Evolutionary conservation across 305 asterid genomes (phyloP).

Genomic region (Solanum hybrid): DNA sequence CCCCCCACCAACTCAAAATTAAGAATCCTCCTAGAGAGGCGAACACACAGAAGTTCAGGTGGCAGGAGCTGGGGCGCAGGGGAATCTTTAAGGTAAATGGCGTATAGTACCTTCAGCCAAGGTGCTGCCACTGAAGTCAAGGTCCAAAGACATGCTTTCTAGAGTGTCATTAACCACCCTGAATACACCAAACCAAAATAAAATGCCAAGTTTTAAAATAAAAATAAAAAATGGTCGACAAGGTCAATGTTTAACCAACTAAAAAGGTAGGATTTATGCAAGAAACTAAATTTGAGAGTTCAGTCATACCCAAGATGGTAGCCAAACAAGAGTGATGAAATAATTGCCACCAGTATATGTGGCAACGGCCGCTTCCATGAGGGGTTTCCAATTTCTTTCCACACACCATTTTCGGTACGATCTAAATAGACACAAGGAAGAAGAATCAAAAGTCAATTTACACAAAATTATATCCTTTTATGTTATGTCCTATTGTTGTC

Average conservation of each 20-base stretch:
- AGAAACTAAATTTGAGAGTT: slow-evolving; percentile 13
- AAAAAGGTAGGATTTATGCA: background rate
- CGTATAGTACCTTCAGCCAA: slow-evolving; percentile 70
- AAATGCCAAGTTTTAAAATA: slow-evolving; percentile 3
- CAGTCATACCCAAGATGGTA: slow-evolving; percentile 83
- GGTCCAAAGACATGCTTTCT: slow-evolving; percentile 82
- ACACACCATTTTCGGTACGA: slow-evolving; percentile 18
- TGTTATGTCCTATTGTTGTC: background rate
- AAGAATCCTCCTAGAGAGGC: background rate
- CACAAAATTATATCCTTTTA: background rate
- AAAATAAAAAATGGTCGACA: background rate
- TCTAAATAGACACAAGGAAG: slow-evolving; percentile 22
- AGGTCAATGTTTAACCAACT: background rate
- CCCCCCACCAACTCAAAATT: background rate
- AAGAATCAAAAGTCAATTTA: background rate
- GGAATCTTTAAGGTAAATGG: slow-evolving; percentile 1
- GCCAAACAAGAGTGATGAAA: slow-evolving; percentile 75
- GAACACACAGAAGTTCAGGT: background rate
- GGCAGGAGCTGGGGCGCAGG: background rate
- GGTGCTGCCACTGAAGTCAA: slow-evolving; percentile 77
- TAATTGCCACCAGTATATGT: slow-evolving; percentile 74
- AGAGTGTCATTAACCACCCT: slow-evolving; percentile 92
- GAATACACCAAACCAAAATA: slow-evolving; percentile 11
- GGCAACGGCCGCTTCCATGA: slow-evolving; percentile 90
- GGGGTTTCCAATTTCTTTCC: slow-evolving; percentile 54